A percentile compares a stretch with the other conserved stretches of the same genome.
Conservation (phyloP, 2,329 filamentous ascomycete species). For the Calonectria ilicicola region DNA sequence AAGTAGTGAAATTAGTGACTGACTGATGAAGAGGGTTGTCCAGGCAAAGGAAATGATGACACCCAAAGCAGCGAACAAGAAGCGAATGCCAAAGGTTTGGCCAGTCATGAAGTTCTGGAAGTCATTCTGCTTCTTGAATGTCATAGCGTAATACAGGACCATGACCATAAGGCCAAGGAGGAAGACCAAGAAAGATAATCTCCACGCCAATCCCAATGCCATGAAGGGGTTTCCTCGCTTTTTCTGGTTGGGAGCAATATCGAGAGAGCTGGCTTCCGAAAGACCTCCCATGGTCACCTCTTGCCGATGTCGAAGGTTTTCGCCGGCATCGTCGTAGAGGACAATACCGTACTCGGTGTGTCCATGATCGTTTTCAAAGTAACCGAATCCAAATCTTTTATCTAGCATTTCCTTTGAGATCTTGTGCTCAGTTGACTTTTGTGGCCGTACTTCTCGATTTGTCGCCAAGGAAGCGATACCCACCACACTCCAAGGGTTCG, state of each 20-base stretch:
- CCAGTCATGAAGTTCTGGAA: slow-evolving; percentile 55
- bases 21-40: slow-evolving; percentile 53
- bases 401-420: slow-evolving; percentile 41
- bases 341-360: slow-evolving; percentile 42
- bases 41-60: slow-evolving; percentile 57
- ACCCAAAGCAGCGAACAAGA: slow-evolving; percentile 56
- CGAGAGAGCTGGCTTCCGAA: slow-evolving; percentile 37
- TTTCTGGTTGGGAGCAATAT: not conserved
- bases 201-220: slow-evolving; percentile 50
- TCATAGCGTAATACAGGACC: slow-evolving; percentile 55
- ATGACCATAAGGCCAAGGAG: slow-evolving; percentile 50
- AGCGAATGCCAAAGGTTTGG: slow-evolving; percentile 57
- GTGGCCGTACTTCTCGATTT: slow-evolving; percentile 37
- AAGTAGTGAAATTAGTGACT: not conserved
- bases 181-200: slow-evolving; percentile 49
- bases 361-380: slow-evolving; percentile 35
- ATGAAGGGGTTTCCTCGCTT: slow-evolving; percentile 48
- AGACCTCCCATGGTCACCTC: not conserved
- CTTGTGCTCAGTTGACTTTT: slow-evolving; percentile 32
- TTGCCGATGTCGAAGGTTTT: slow-evolving; percentile 17
- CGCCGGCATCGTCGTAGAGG: slow-evolving; percentile 35
- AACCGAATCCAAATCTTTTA: slow-evolving; percentile 41
- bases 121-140: slow-evolving; percentile 37
- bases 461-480: slow-evolving; percentile 41
- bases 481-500: slow-evolving; percentile 49